Evolutionary conservation across 106 monocot genomes (phyloP).

Genomic region (Acorus calamus): DNA sequence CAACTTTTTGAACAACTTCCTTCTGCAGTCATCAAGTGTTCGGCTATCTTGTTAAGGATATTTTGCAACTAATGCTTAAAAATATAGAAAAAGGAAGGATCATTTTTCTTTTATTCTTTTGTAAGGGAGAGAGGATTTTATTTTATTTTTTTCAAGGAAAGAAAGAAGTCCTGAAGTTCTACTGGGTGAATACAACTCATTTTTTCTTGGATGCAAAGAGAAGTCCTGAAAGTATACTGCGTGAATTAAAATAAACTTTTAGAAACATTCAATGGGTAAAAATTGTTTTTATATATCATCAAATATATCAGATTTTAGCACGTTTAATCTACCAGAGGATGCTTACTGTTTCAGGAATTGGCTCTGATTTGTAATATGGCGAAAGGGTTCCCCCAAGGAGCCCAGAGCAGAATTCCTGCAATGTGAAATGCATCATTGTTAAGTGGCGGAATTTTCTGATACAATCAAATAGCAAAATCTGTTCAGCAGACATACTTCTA

Average conservation of each 20-base stretch:
- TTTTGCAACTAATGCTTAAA: not conserved
- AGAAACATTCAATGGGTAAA: no score
- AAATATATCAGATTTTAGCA: no score
- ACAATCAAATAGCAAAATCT: not conserved
- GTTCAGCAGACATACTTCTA: conserved; percentile 40
- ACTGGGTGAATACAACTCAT: no score
- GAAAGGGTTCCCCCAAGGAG: conserved; percentile 46
- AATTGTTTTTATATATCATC: no score
- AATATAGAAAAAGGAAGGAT: not conserved
- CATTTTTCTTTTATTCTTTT: no score
- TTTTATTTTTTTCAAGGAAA: no score
- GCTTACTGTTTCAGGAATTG: conserved; percentile 47
- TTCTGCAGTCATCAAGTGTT: conserved; percentile 31
- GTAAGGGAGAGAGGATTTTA: no score
- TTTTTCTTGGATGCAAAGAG: no score
- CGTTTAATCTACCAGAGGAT: not conserved
- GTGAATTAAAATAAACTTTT: no score
- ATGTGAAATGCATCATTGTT: not conserved
- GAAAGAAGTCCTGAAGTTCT: no score
- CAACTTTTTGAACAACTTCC: conserved; percentile 67
- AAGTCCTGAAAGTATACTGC: no score
- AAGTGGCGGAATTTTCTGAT: not conserved
- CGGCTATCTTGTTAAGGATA: not conserved
- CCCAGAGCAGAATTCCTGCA: conserved; percentile 62
- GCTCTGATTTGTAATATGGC: conserved; percentile 73